phyloP scores from a whole-genome alignment of 2,329 filamentous ascomycete species.

The Fusarium robinianum region DNA sequence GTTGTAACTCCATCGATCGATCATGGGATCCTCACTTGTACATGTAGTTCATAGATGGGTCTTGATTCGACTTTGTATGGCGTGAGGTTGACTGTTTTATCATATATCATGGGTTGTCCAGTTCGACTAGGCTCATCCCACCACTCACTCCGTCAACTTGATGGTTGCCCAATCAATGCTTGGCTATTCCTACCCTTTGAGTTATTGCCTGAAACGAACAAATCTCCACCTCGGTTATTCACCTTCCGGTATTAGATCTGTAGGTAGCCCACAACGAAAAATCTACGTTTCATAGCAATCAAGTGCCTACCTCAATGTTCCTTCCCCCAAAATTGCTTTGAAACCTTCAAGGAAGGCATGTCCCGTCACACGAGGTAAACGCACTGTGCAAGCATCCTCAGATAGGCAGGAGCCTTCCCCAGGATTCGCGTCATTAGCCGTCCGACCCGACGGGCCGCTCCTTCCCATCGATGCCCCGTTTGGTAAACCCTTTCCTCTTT shows the following conservation, averaged over 20 bases:
- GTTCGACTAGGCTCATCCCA: background rate
- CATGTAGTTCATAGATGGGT: constrained; percentile 4
- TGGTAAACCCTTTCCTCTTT: background rate
- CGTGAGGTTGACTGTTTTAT: background rate
- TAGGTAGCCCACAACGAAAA: no score
- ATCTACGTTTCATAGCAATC: no score
- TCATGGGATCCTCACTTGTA: constrained; percentile 7
- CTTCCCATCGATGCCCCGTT: background rate
- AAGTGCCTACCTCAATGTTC: no score
- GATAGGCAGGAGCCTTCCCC: background rate
- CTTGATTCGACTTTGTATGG: constrained; percentile 15
- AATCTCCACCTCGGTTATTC: no score
- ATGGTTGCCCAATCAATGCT: background rate
- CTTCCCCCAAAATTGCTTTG: no score
- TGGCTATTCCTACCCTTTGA: no score
- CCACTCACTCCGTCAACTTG: background rate
- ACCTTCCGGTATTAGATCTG: no score
- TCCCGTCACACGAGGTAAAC: no score
- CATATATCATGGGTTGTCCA: background rate
- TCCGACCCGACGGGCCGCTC: constrained; percentile 12
- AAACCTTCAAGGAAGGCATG: no score
- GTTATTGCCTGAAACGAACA: no score
- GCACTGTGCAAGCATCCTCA: constrained; percentile 7
- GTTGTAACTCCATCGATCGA: constrained; percentile 2
- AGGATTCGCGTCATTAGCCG: constrained; percentile 7